Base-by-base conservation (phyloP, 2,329 filamentous ascomycete species). In the Chrysoporthe deuterocubensis region DNA sequence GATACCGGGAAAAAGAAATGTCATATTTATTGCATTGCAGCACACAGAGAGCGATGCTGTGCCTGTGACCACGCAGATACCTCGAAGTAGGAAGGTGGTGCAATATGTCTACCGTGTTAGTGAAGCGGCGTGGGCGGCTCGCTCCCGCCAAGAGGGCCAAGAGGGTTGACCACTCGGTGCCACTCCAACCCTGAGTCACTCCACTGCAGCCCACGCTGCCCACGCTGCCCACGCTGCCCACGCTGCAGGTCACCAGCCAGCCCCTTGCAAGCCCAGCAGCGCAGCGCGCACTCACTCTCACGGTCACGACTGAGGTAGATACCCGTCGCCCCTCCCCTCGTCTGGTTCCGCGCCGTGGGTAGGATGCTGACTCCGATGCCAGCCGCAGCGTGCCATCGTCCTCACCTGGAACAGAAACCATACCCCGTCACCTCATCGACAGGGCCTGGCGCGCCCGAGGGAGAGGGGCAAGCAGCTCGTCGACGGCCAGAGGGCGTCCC, bases 301-400 rank as follows among this genome's bases (percentile, higher is more conserved):
- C 26, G 50, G 13, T 21, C 11, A 54, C 26, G 26, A 34, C 21
- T n/a, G 54, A 40, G 16, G 54, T 40, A 16, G 32, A 57, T 57
- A 13, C 54, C n/a, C 16, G 52, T 40, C 34, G n/a, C 54, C 18
- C 40, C 34, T 40, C 54, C 18, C 40, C 26, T 37, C 54, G 34
- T 18, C 7, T 40, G 16, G 5, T 34, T 57, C 54, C 54, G 32
- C 54, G 40, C 32, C 18, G 4, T 32, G 3, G 11, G 14, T 48
- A 18, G 59, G 14, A 40, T 61, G 59, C 59, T 46, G 59, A 44
- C 26, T 21, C 59, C 59, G 59, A 61, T 61, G 59, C 59, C 42
- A 61, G 43, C 59, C 43, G 59, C 26, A 26, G 26, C 42, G 8
- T n/a, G 42, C 42, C 59, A 61, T 37, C 59, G 14, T 34, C 43